These are phyloP conservation scores for Blastocystis sp. DNA, from an alignment of 352 stramenopile species.

Conservation along the genomic window DNA sequence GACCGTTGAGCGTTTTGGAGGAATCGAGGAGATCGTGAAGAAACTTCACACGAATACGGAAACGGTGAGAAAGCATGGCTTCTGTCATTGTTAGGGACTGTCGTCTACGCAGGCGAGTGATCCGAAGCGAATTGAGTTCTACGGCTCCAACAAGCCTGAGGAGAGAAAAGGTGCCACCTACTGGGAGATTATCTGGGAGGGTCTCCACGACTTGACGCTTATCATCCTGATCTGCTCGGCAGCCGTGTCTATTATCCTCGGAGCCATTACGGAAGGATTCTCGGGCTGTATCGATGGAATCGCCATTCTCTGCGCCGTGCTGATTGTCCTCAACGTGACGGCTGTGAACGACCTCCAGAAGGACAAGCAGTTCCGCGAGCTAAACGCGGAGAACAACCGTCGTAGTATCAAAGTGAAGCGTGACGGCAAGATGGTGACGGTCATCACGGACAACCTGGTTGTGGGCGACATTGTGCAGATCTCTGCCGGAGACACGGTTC, in stretches of 20 bases:
- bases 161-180: constrained; percentile 54
- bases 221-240: constrained; percentile 74
- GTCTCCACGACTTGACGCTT: constrained; percentile 77
- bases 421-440: constrained; percentile 59
- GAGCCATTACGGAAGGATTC: constrained; percentile 63
- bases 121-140: constrained; percentile 47
- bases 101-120: constrained; percentile 38
- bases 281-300: constrained; percentile 74
- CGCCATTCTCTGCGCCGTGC: constrained; percentile 75
- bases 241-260: constrained; percentile 70
- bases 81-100: constrained; percentile 49
- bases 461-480: constrained; percentile 76
- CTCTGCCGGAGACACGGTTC: constrained; percentile 72
- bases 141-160: constrained; percentile 58
- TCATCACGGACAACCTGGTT: constrained; percentile 66
- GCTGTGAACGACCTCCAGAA: constrained; percentile 79
- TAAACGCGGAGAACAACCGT: constrained; percentile 71
- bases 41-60: constrained; percentile 29
- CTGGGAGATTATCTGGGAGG: constrained; percentile 73
- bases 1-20: constrained; percentile 31
- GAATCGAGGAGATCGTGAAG: constrained; percentile 24
- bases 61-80: background rate
- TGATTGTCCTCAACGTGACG: constrained; percentile 75
- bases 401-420: constrained; percentile 72
- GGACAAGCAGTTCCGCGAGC: constrained; percentile 72